Evolutionary conservation across 345 rosid species (phyloP).

Genomic region (Isatis tinctoria): DNA sequence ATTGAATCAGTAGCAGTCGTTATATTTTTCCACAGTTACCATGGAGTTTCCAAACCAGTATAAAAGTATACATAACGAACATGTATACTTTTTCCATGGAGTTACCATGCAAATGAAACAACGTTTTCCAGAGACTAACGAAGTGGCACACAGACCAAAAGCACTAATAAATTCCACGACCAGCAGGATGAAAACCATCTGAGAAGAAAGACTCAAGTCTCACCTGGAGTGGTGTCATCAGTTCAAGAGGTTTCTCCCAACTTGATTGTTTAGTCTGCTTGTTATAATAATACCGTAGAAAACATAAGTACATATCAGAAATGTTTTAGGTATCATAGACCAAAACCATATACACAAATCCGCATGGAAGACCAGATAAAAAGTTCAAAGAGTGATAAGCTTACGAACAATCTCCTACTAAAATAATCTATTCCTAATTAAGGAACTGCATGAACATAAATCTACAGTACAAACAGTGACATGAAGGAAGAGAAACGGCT

Average conservation of each 20-base stretch:
- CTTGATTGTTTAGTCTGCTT: conserved; percentile 90
- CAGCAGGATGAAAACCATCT: background rate
- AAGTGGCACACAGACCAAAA: conserved; percentile 9
- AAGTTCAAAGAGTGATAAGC: background rate
- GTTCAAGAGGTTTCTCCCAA: conserved; percentile 94
- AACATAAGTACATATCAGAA: conserved; percentile 7
- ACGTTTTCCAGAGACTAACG: no score
- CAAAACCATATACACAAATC: background rate
- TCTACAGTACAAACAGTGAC: background rate
- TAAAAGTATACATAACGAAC: no score
- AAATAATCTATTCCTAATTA: background rate
- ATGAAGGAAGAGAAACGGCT: background rate
- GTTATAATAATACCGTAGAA: conserved; percentile 87
- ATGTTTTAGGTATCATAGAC: background rate
- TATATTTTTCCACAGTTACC: no score
- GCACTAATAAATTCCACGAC: background rate
- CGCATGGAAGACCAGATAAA: background rate
- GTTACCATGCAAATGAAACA: no score
- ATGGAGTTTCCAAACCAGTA: conserved; percentile 36
- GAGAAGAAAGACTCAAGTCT: conserved; percentile 22
- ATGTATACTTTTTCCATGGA: no score
- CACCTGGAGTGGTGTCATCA: conserved; percentile 98
- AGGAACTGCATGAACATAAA: background rate
- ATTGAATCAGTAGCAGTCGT: no score
- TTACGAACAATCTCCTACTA: background rate